phyloP scores from a whole-genome alignment of 108 stramenopile species.

The Nannochloropsis salina region DNA sequence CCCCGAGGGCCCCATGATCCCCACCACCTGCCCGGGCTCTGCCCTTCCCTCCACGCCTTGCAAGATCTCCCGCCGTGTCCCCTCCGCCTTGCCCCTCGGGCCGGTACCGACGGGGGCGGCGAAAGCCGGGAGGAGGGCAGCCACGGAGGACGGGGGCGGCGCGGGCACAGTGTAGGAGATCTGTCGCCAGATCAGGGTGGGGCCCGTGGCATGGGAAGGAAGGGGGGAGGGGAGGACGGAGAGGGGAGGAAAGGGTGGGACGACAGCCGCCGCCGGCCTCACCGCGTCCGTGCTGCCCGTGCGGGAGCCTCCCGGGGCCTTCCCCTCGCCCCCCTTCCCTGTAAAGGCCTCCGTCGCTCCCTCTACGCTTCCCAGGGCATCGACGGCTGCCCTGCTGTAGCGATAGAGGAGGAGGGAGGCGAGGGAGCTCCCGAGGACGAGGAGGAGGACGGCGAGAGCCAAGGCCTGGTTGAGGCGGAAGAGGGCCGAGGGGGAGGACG shows the following conservation, averaged over 20 bases:
- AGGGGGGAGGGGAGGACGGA: neutral
- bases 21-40: slow-evolving; percentile 21
- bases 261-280: neutral
- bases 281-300: no score
- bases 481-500: neutral
- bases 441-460: neutral
- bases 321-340: neutral
- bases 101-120: neutral
- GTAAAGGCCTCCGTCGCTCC: neutral
- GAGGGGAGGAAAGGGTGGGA: neutral
- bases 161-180: neutral
- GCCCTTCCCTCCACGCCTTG: neutral
- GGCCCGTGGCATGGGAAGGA: neutral
- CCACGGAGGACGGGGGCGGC: neutral
- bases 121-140: neutral
- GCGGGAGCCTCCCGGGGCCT: neutral
- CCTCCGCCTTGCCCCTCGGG: no score
- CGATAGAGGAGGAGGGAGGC: neutral
- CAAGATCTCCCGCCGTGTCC: neutral
- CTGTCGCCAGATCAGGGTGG: neutral
- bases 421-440: slow-evolving; percentile 16
- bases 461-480: neutral
- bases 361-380: neutral
- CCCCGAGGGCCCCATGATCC: slow-evolving; percentile 24
- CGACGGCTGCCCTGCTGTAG: neutral